These are phyloP conservation scores for Mychonastes homosphaera DNA, from an alignment of 139 green algal species.

Conservation along the genomic window DNA sequence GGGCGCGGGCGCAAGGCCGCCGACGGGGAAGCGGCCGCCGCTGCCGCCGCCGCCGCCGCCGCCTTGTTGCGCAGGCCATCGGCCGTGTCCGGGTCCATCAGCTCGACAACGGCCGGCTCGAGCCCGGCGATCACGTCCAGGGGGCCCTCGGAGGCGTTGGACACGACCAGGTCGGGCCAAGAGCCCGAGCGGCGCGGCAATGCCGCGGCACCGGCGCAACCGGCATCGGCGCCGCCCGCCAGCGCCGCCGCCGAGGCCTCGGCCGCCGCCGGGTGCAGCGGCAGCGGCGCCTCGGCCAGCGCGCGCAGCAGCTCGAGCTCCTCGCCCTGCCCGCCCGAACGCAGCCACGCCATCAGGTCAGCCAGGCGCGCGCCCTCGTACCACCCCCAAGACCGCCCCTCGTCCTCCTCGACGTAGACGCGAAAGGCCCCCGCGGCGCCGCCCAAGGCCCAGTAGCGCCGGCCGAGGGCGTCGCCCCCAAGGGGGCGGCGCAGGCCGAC, in stretches of 20 bases:
- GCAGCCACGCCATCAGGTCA: conserved; percentile 32
- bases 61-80: too few relatives aligned
- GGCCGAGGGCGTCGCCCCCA: conserved; percentile 44
- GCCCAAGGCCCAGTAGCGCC: conserved; percentile 76
- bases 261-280: conserved; percentile 1
- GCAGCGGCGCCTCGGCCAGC: conserved; percentile 34
- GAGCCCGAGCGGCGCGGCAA: conserved; percentile 43
- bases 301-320: conserved; percentile 41
- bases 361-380: conserved; percentile 34
- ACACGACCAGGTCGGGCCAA: too few relatives aligned
- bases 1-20: too few relatives aligned
- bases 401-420: conserved; percentile 54
- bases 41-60: too few relatives aligned
- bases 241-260: background rate
- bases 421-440: conserved; percentile 43
- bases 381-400: conserved; percentile 23
- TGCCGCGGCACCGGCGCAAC: conserved; percentile 4
- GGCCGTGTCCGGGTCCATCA: too few relatives aligned
- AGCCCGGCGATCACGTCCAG: too few relatives aligned
- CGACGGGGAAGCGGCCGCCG: too few relatives aligned
- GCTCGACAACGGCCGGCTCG: too few relatives aligned
- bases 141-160: too few relatives aligned
- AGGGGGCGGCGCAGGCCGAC: conserved; percentile 55
- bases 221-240: background rate
- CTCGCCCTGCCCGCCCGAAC: conserved; percentile 20